Evolutionary conservation across 148 eudicot species (phyloP).

Genomic region (Rhododendron ferrugineum): DNA sequence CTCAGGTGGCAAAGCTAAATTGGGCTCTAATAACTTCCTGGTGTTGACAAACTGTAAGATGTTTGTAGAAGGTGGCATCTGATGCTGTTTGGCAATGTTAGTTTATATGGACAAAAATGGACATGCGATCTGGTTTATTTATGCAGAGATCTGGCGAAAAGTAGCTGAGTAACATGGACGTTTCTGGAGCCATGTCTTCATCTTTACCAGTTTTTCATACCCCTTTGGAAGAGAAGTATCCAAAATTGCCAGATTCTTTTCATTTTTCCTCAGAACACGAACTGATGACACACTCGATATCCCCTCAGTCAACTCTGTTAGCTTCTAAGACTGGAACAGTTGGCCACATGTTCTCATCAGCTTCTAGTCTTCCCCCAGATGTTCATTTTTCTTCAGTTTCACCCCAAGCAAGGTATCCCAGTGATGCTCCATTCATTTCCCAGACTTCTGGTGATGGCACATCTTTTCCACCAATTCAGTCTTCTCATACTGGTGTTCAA

Average conservation of each 20-base stretch:
- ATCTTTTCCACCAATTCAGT: slow-evolving; percentile 19
- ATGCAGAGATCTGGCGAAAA: slow-evolving; percentile 41
- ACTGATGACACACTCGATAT: slow-evolving; percentile 21
- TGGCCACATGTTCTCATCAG: slow-evolving; percentile 32
- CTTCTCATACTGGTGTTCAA: background rate
- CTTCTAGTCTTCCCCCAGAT: slow-evolving; percentile 36
- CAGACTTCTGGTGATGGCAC: slow-evolving; percentile 26
- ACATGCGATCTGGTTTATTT: slow-evolving; percentile 40
- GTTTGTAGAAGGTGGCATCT: background rate
- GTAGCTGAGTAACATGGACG: slow-evolving; percentile 26
- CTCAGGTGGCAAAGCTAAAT: background rate
- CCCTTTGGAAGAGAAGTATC: slow-evolving; percentile 35
- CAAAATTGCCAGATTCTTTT: slow-evolving; percentile 3
- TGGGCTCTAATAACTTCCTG: background rate
- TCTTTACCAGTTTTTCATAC: slow-evolving; percentile 26
- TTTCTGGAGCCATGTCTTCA: slow-evolving; percentile 31
- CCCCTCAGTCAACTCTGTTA: slow-evolving; percentile 24
- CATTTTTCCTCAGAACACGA: slow-evolving; percentile 16
- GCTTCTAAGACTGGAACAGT: slow-evolving; percentile 31
- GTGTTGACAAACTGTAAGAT: background rate
- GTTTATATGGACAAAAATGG: slow-evolving; percentile 48
- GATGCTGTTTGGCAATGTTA: slow-evolving; percentile 3
- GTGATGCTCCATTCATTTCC: slow-evolving; percentile 32
- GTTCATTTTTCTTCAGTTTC: slow-evolving; percentile 31
- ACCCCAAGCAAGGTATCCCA: slow-evolving; percentile 28